phyloP scores from a whole-genome alignment of 2,329 filamentous ascomycete species.

The Sporothrix sp. region DNA sequence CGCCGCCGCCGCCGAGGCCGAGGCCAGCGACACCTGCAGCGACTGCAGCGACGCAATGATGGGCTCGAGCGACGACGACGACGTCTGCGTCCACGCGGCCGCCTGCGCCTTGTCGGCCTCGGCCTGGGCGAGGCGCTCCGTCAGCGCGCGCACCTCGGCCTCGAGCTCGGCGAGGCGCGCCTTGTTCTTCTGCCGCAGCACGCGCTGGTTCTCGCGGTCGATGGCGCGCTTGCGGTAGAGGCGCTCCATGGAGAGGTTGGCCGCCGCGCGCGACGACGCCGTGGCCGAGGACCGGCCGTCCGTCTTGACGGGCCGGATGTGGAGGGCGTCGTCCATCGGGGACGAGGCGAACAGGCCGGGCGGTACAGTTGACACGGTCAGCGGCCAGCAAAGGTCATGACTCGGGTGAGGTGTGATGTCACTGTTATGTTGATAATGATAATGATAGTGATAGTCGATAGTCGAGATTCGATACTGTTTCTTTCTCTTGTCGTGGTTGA shows the following conservation, averaged over 20 bases:
- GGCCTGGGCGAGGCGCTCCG: slow-evolving; percentile 6
- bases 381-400: no score
- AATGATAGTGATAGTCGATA: neutral
- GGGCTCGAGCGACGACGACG: slow-evolving; percentile 5
- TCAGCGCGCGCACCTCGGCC: slow-evolving; percentile 8
- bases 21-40: slow-evolving; percentile 8
- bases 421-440: neutral
- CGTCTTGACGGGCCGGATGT: slow-evolving; percentile 11
- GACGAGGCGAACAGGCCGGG: no score
- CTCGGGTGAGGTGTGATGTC: neutral
- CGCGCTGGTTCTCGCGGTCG: slow-evolving; percentile 15
- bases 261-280: slow-evolving; percentile 12
- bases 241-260: slow-evolving; percentile 13
- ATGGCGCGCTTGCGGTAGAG: slow-evolving; percentile 15
- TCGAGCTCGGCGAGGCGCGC: slow-evolving; percentile 14
- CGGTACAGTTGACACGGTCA: no score
- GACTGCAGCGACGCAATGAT: slow-evolving; percentile 11
- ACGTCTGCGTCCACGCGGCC: slow-evolving; percentile 8
- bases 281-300: slow-evolving; percentile 9
- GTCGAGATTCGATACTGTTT: no score
- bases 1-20: neutral
- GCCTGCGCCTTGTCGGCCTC: slow-evolving; percentile 9
- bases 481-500: neutral
- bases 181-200: slow-evolving; percentile 15
- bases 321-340: slow-evolving; percentile 6